Conservation (phyloP, 148 eudicot species). For the Dianthus caryophyllus region DNA sequence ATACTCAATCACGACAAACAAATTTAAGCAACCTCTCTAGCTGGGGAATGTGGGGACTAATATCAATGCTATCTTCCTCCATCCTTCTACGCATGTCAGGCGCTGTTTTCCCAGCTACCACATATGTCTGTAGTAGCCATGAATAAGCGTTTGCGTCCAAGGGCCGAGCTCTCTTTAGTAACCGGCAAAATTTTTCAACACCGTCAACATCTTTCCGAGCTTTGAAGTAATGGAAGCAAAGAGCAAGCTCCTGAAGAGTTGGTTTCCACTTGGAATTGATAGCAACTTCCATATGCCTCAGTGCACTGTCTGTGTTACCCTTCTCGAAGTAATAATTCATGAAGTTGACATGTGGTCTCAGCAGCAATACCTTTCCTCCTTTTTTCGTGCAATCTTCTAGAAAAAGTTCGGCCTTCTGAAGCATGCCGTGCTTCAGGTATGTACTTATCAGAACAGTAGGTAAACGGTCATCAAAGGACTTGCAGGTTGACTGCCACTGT, state of each 20-base stretch:
- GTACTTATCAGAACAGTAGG: constrained; percentile 37
- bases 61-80: constrained; percentile 39
- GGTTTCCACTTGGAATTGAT: constrained; percentile 37
- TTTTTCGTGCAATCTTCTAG: constrained; percentile 27
- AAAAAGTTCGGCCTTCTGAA: constrained; percentile 48
- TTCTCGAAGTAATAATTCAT: constrained; percentile 40
- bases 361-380: constrained; percentile 23
- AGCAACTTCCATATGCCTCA: constrained; percentile 49
- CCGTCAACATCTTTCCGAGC: constrained; percentile 49
- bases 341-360: constrained; percentile 30
- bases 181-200: constrained; percentile 41
- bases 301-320: constrained; percentile 31
- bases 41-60: constrained; percentile 39
- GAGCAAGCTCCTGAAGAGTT: constrained; percentile 13
- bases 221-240: constrained; percentile 34
- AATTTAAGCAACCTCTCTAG: constrained; percentile 42
- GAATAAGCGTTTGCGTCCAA: constrained; percentile 37
- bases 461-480: constrained; percentile 53
- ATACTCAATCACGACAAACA: constrained; percentile 28
- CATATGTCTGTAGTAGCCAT: constrained; percentile 45
- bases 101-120: constrained; percentile 42
- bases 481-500: constrained; percentile 52
- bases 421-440: constrained; percentile 45
- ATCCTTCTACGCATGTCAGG: constrained; percentile 51
- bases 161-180: constrained; percentile 36